Percentiles rank a stretch among this genome's conserved stretches.
Evolutionary conservation across 2,329 filamentous ascomycete species (phyloP).

Genomic region (Fusarium annulatum): DNA sequence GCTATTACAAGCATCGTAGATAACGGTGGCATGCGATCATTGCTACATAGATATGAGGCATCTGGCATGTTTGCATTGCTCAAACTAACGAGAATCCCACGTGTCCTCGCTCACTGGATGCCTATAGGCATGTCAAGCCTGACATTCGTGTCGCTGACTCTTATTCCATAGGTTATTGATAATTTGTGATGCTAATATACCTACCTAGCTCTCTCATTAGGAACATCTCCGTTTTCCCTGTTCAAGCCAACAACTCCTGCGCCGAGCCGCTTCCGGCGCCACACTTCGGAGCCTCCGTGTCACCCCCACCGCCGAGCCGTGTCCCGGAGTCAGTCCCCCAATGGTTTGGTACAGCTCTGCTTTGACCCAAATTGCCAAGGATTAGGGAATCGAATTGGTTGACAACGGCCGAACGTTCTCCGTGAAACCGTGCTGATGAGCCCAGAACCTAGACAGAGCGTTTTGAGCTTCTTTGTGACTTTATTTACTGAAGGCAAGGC

Average conservation of each 20-base stretch:
- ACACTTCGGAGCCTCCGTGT: constrained; percentile 32
- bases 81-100: too few relatives aligned
- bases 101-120: too few relatives aligned
- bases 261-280: constrained; percentile 24
- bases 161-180: neutral
- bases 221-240: neutral
- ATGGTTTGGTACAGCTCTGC: constrained; percentile 2
- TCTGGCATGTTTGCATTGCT: neutral
- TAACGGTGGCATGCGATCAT: neutral
- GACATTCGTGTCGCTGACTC: neutral
- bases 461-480: neutral
- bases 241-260: constrained; percentile 1
- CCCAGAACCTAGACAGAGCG: neutral
- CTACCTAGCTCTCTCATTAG: neutral
- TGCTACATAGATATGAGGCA: too few relatives aligned
- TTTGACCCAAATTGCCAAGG: constrained; percentile 20
- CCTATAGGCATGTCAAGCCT: neutral
- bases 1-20: neutral
- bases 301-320: constrained; percentile 20
- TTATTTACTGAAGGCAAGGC: neutral
- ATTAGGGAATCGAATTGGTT: neutral
- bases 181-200: neutral
- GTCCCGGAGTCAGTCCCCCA: constrained; percentile 11
- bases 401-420: constrained; percentile 15
- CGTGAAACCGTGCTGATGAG: neutral